phyloP scores from a whole-genome alignment of 192 early-diverging fungal genomes.

The Coemansia sp. region DNA sequence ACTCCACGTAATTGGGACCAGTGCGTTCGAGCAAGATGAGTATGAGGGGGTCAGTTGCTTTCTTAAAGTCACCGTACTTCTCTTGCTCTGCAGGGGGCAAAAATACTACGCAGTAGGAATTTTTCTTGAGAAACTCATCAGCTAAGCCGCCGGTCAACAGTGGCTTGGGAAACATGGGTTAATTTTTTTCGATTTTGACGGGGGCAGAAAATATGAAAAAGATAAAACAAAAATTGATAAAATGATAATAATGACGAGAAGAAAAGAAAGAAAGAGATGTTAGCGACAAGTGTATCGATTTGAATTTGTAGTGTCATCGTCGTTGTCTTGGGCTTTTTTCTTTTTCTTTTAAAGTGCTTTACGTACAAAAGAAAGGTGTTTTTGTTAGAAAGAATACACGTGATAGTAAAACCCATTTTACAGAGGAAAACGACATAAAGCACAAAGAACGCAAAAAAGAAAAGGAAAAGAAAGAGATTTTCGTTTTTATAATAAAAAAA shows the following conservation, averaged over 20 bases:
- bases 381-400: too few relatives aligned
- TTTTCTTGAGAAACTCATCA: background rate
- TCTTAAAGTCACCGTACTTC: background rate
- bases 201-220: background rate
- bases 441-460: background rate
- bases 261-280: too few relatives aligned
- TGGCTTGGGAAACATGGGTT: background rate
- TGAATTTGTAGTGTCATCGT: too few relatives aligned
- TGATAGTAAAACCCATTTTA: background rate
- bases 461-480: background rate
- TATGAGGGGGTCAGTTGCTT: background rate
- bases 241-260: too few relatives aligned
- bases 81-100: background rate
- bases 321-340: background rate
- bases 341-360: background rate
- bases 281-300: too few relatives aligned
- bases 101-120: background rate
- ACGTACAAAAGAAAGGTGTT: background rate
- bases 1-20: background rate
- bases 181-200: background rate
- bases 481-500: background rate
- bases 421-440: background rate
- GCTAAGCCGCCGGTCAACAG: background rate
- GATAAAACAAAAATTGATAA: background rate
- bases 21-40: background rate